Evolutionary conservation across 805 yeast species (phyloP).

Genomic region (Pichia exigua): DNA sequence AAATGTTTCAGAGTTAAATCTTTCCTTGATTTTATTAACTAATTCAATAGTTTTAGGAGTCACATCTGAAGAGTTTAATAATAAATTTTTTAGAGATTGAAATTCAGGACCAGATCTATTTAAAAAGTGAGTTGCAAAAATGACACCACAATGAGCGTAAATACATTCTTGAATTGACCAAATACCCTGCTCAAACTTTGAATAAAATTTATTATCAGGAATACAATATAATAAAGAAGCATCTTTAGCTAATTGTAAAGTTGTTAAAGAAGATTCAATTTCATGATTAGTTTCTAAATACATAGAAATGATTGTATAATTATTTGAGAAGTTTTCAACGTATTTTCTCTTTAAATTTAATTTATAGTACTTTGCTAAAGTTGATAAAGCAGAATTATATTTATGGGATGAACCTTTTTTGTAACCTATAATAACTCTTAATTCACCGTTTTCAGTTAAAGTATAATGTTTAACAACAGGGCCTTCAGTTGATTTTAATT

Average conservation of each 20-base stretch:
- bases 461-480: constrained; percentile 88
- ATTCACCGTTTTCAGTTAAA: constrained; percentile 71
- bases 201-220: constrained; percentile 78
- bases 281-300: constrained; percentile 70
- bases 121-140: constrained; percentile 88
- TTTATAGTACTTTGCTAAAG: constrained; percentile 83
- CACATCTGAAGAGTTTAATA: constrained; percentile 50
- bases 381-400: constrained; percentile 78
- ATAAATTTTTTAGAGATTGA: constrained; percentile 46
- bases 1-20: constrained; percentile 88
- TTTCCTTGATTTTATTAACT: constrained; percentile 70
- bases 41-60: constrained; percentile 67
- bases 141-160: constrained; percentile 89
- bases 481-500: constrained; percentile 71
- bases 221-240: constrained; percentile 87
- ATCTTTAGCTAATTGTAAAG: constrained; percentile 87
- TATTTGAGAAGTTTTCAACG: constrained; percentile 89
- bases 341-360: constrained; percentile 81
- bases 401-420: constrained; percentile 78
- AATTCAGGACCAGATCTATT: constrained; percentile 92
- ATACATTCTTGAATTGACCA: constrained; percentile 90
- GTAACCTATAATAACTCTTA: constrained; percentile 82
- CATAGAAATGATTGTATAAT: constrained; percentile 77
- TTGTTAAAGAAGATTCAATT: constrained; percentile 37
- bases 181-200: constrained; percentile 61